A percentile compares a stretch with the other conserved stretches of the same genome.
These are phyloP conservation scores for Suillus placidus DNA, from an alignment of 768 basidiomycete genomes.

Conservation along the genomic window DNA sequence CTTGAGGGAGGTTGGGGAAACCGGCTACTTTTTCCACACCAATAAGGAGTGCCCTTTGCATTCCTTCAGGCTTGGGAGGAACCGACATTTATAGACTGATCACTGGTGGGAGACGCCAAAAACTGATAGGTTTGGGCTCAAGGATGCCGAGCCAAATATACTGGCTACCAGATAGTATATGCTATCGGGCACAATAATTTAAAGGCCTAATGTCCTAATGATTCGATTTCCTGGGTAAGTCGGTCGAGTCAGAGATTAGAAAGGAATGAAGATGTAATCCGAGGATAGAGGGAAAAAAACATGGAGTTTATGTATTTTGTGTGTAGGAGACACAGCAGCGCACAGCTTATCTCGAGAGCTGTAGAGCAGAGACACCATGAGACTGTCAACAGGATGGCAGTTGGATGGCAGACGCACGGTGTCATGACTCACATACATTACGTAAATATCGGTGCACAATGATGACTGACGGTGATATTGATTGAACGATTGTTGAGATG, in stretches of 20 bases:
- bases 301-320: neutral
- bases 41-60: slow-evolving; percentile 10
- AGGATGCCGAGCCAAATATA: neutral
- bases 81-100: neutral
- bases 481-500: neutral
- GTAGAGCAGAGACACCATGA: neutral
- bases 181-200: neutral
- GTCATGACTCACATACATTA: neutral
- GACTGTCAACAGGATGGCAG: neutral
- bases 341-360: neutral
- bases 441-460: neutral
- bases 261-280: neutral
- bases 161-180: neutral
- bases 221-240: neutral
- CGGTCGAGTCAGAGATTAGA: neutral
- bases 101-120: neutral
- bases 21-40: neutral
- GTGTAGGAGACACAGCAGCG: neutral
- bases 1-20: slow-evolving; percentile 3
- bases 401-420: no score
- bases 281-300: no score
- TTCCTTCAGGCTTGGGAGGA: neutral
- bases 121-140: neutral
- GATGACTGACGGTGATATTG: neutral
- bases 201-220: neutral